Evolutionary conservation across 1,139 yeast species (phyloP), one percentile per base, ranked within the genome.

Genomic region (Pneumocystis canis): DNA sequence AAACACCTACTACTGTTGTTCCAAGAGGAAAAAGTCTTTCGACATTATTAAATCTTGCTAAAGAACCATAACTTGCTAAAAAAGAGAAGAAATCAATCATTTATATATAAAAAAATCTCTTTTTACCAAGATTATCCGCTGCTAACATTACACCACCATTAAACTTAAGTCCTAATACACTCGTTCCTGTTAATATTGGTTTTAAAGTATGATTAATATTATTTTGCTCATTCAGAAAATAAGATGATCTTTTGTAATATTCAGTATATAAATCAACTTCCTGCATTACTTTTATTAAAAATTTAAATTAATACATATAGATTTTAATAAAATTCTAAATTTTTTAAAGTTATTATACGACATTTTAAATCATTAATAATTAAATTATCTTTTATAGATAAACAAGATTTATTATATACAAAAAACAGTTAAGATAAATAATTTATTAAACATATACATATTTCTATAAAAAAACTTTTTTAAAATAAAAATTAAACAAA

Each of bases 171-270:
- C 95, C 95, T 69, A 94, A 80, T 31, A 92, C 98, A 41, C 96
- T 88, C 0, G 97, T 89, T 72, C 98, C 97, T 9, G 99, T 92
- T 64, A 94, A 89, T 69, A 88, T 86, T 59, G 99, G 99, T 71
- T 84, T 88, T 74, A 89, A 96, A 3, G 98, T 90, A 74, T 87
- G 85, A 83, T 28, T 35, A 18, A 56, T 6, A 16, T 25, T 39
- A 57, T 57, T 39, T 30, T 57, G 54, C 20, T 47, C 54, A 28
- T 47, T 47, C 28, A 47, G 25, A 25, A 47, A 47, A 5, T 20
- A 25, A 5, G 31, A 47, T 25, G 54, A 47, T 11, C 25, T 5
- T 28, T 25, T 47, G 11, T 47, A 4, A 47, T 47, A 11, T 11
- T 11, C 11, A 1, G 11, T 25, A 47, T 20, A 47, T 20, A 11